A percentile compares a stretch with the other conserved stretches of the same genome.
These are phyloP conservation scores for Sparassis latifolia DNA, from an alignment of 1,284 basidiomycete genomes.

Conservation along the genomic window DNA sequence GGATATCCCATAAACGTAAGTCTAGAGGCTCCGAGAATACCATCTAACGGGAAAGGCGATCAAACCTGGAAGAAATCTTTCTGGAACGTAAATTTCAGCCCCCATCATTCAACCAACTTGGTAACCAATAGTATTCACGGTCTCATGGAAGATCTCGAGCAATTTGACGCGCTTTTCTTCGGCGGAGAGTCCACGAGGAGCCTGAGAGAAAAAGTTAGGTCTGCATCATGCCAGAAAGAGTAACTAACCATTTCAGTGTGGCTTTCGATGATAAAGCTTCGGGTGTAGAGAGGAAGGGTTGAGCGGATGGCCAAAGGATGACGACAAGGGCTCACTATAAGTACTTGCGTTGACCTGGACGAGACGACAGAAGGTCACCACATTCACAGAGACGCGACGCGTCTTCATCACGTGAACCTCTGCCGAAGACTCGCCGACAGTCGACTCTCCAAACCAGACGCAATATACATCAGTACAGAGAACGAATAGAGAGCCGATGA, in stretches of 20 bases:
- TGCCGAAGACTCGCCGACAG: too few species aligned
- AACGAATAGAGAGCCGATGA: too few species aligned
- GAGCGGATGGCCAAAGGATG: too few species aligned
- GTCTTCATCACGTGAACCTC: too few species aligned
- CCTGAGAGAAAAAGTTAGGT: conserved; percentile 34
- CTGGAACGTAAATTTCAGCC: conserved; percentile 30
- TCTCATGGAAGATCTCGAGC: conserved; percentile 86
- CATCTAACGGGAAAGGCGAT: background rate
- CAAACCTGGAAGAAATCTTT: conserved; percentile 80
- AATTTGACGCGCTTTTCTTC: conserved; percentile 79
- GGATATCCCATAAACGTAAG: background rate
- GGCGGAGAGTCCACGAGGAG: conserved; percentile 69
- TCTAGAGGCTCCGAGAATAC: background rate
- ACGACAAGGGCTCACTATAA: too few species aligned
- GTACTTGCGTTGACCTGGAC: too few species aligned
- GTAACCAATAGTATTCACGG: conserved; percentile 37
- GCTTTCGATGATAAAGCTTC: too few species aligned
- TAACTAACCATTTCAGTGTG: background rate
- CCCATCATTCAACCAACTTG: background rate
- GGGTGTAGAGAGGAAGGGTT: too few species aligned
- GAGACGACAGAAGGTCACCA: too few species aligned
- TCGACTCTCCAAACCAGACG: too few species aligned
- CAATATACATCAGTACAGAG: too few species aligned
- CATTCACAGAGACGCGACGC: too few species aligned
- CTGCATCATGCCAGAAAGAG: background rate